phyloP scores from a whole-genome alignment of 2,329 filamentous ascomycete species.

The Alternaria novae-zelandiae region DNA sequence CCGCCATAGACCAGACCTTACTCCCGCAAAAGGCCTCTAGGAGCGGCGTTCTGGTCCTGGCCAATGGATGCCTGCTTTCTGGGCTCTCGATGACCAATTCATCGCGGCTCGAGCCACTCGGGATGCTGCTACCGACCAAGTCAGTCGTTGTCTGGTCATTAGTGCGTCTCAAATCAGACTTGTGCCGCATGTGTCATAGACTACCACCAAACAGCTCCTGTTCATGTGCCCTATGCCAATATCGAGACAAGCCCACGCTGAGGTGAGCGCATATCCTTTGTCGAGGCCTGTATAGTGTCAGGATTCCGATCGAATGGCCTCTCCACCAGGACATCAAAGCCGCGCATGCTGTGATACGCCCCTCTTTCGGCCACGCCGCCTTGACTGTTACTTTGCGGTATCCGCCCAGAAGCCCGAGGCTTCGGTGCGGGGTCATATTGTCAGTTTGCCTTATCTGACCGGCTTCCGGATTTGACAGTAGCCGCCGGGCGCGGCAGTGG shows the following conservation, averaged over 20 bases:
- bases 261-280: not conserved
- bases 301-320: not conserved
- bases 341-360: not conserved
- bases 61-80: not conserved
- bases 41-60: not conserved
- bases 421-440: constrained; percentile 8
- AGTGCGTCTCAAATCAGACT: not conserved
- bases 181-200: not conserved
- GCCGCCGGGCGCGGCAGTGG: not conserved
- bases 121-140: not conserved
- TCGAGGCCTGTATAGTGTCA: not conserved
- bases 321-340: not conserved
- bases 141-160: not conserved
- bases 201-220: not conserved
- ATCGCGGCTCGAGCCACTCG: not conserved
- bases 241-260: not conserved
- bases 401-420: not conserved
- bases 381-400: not conserved
- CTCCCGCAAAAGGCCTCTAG: not conserved
- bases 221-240: not conserved
- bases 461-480: not conserved
- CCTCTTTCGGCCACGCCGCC: not conserved
- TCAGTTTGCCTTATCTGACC: constrained; percentile 13
- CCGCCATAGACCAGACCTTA: not conserved
- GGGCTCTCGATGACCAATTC: not conserved